A percentile compares a stretch with the other conserved stretches of the same genome.
phyloP scores from a whole-genome alignment of 192 early-diverging fungal species.

The Backusella parvicylindrica region DNA sequence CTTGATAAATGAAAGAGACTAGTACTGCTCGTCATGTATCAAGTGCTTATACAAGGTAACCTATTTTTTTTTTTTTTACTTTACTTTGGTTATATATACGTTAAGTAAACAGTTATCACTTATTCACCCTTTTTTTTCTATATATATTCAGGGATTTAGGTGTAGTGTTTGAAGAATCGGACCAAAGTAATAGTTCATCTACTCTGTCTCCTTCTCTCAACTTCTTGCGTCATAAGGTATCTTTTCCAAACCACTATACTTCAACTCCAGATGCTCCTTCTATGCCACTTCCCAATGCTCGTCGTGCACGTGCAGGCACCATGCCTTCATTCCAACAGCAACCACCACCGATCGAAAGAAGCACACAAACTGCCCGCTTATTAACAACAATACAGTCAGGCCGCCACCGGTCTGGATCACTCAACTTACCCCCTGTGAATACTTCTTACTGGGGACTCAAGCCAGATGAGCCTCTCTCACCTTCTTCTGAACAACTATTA shows the following conservation, averaged over 20 bases:
- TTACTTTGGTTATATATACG: background rate
- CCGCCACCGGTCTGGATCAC: slow-evolving; percentile 26
- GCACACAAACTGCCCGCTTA: background rate
- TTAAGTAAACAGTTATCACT: background rate
- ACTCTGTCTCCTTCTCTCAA: background rate
- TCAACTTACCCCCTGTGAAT: slow-evolving; percentile 14
- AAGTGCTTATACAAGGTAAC: background rate
- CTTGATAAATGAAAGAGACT: background rate
- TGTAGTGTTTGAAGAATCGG: slow-evolving; percentile 17
- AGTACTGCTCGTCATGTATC: background rate
- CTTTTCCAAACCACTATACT: background rate
- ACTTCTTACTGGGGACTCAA: background rate
- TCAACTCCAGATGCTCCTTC: background rate
- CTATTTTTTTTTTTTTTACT: background rate
- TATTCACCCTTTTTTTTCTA: background rate
- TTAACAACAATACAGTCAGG: background rate
- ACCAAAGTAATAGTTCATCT: background rate
- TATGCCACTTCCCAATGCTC: background rate
- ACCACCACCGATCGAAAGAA: background rate
- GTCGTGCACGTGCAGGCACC: slow-evolving; percentile 29
- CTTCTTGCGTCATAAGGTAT: background rate
- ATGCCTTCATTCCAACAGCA: slow-evolving; percentile 22
- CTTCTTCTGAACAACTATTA: slow-evolving; percentile 17
- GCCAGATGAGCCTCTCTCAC: slow-evolving; percentile 8
- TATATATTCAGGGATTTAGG: slow-evolving; percentile 18